A percentile compares a stretch with the other conserved stretches of the same genome.
Evolutionary conservation across 495 filamentous ascomycete genomes (phyloP).

Genomic region (Hypoxylon fuscum): DNA sequence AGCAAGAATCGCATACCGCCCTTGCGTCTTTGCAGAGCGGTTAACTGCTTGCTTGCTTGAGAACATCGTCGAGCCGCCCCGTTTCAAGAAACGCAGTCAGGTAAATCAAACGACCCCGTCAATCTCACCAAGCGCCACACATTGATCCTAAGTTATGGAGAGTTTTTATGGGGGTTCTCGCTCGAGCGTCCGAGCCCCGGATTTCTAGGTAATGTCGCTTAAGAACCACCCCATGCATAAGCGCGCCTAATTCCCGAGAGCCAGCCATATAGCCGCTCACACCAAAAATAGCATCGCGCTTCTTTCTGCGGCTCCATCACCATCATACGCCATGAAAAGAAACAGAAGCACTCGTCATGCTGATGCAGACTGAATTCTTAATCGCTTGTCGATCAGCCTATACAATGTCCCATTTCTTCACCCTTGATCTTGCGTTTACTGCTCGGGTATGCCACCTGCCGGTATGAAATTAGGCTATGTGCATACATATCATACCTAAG

Average conservation of each 20-base stretch:
- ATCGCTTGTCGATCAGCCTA: not conserved
- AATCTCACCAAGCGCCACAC: slow-evolving; percentile 28
- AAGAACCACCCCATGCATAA: not conserved
- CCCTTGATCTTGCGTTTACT: not conserved
- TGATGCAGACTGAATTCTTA: no score
- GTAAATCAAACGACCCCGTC: not conserved
- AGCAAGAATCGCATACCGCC: not conserved
- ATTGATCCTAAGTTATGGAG: not conserved
- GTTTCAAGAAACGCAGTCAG: slow-evolving; percentile 36
- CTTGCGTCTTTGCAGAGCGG: slow-evolving; percentile 9
- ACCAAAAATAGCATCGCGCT: slow-evolving; percentile 27
- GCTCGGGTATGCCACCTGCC: slow-evolving; percentile 4
- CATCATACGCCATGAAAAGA: slow-evolving; percentile 18
- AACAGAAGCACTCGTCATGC: not conserved
- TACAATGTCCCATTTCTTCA: not conserved
- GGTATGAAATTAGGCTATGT: not conserved
- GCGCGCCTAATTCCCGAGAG: slow-evolving; percentile 17
- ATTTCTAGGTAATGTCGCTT: not conserved
- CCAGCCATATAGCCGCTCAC: slow-evolving; percentile 9
- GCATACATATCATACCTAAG: not conserved
- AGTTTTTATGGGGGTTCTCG: no score
- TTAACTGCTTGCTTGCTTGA: slow-evolving; percentile 1
- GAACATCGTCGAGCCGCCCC: slow-evolving; percentile 24
- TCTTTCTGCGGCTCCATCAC: slow-evolving; percentile 2
- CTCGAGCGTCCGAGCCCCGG: slow-evolving; percentile 11